Evolutionary conservation across 805 yeast species (phyloP), one percentile per base, ranked within the genome.

Genomic region (Metschnikowia gruessii): DNA sequence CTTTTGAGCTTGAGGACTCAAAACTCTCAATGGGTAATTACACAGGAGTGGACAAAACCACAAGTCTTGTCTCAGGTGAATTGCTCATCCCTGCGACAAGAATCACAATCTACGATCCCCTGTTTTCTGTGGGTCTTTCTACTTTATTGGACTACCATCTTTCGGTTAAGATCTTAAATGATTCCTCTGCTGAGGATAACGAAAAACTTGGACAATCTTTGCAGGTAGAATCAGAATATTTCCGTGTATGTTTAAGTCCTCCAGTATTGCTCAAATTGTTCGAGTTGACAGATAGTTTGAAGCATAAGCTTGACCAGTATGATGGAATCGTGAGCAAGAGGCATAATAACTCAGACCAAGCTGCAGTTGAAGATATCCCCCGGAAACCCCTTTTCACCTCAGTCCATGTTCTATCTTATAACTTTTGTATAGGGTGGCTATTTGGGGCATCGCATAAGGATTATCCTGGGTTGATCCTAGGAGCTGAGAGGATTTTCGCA

Each of bases 381-480:
- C 24, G 24, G 16, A 32, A 37, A 8, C 33, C 44, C 15, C 30
- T 29, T 31, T 66, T 40, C 63, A 63, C n/a, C 69, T 74, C 50
- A 0, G 66, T 85, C 26, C 85, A 80, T 40, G 70, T 85, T 19
- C 60, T 82, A 5, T 78, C 88, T 0, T 77, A 82, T 53, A 79
- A 84, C 52, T 71, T 86, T 49, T 85, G 95, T 51, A 49, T 85
- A 29, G 95, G 96, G 0, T 88, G 96, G 90, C 60, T 85, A 3
- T 85, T 85, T 59, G 82, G 77, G n/a, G 62, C 62, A 4, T 59
- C 62, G 1, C 50, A 58, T 1, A 74, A 72, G 18, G 68, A 65
- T 26, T 72, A 69, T 43, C 89, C 89, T 0, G 97, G 97, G 10
- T 58, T 88, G n/a, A 82, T 86, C 32, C 50, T 81, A 26, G 97